A percentile compares a stretch with the other conserved stretches of the same genome.
Evolutionary conservation across 2,329 filamentous ascomycete species (phyloP).

Genomic region (Chaetomium globosum): DNA sequence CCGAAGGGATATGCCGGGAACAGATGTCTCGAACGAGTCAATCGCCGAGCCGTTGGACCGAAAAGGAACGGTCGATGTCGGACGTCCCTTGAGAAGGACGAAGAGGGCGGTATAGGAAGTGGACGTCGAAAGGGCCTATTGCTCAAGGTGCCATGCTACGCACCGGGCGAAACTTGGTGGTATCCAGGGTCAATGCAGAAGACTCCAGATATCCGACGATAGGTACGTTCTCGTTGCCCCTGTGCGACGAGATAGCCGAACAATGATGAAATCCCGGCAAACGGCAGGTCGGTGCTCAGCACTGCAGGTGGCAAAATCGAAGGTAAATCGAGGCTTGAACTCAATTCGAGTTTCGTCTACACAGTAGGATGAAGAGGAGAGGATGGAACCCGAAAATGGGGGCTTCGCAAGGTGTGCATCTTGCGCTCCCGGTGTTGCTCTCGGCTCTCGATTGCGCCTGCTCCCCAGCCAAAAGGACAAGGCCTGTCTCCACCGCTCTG

Average conservation of each 20-base stretch:
- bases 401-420: slow-evolving; percentile 3
- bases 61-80: not conserved
- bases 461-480: not conserved
- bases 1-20: not conserved
- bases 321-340: not conserved
- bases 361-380: not conserved
- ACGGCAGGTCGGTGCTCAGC: slow-evolving; percentile 17
- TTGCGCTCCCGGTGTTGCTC: slow-evolving; percentile 22
- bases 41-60: slow-evolving; percentile 10
- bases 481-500: slow-evolving; percentile 12
- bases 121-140: not conserved
- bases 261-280: slow-evolving; percentile 2
- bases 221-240: not conserved
- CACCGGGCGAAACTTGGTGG: slow-evolving; percentile 22
- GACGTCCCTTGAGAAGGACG: not conserved
- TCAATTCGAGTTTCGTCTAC: not conserved
- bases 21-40: slow-evolving; percentile 15
- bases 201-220: too few species aligned
- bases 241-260: slow-evolving; percentile 8
- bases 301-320: slow-evolving; percentile 4
- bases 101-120: not conserved
- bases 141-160: slow-evolving; percentile 16
- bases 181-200: slow-evolving; percentile 28
- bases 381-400: slow-evolving; percentile 4
- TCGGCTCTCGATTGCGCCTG: slow-evolving; percentile 19